Evolutionary conservation across 2,329 filamentous ascomycete genomes (phyloP), one percentile per base, ranked within the genome.

Genomic region (Onygena corvina): DNA sequence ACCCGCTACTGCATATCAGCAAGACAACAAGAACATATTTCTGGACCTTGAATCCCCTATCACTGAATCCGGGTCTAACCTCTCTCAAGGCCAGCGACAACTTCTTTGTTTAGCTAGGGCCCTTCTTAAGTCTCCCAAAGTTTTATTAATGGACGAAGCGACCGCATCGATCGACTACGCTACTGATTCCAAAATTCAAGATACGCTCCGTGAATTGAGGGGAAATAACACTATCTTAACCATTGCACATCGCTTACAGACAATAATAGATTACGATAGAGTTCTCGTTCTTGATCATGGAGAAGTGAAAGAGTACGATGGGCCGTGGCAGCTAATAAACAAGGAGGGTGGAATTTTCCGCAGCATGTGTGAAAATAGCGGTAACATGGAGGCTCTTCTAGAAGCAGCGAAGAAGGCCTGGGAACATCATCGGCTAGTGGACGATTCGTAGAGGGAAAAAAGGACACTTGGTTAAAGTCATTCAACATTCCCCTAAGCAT

Each of bases 101-200:
- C 81, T 98, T 7, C 74, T 98, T 50, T 98, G 92, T 63, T 79
- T 98, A 7, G 92, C 90, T 0, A 83, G 92, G 49, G 92, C 92
- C 0, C 79, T 98, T 57, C 82, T 98, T 54, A 95, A 94, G 68
- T 79, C 80, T 29, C 89, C 92, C 0, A 89, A 85, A 56, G 88
- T 98, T 1, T 74, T 98, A n/a, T 83, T 98, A 61, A 96, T 98
- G 92, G 92, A 98, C 66, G 92, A 98, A 71, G 92, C 92, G 0
- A 98, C 92, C 0, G 92, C 92, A 0, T 94, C 86, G 0, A 96
- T 98, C 61, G 92, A 98, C 69, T 96, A 96, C 67, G 84, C 82
- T 3, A 98, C 92, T 1, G 92, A 98, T 61, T 76, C 83, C 46
- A 95, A 94, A 71, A 96, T 98, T 57, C 92, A 98, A 67, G 87